Evolutionary conservation across 495 filamentous ascomycete genomes (phyloP), one percentile per base, ranked within the genome.

Genomic region (Aspergillus homomorphus): DNA sequence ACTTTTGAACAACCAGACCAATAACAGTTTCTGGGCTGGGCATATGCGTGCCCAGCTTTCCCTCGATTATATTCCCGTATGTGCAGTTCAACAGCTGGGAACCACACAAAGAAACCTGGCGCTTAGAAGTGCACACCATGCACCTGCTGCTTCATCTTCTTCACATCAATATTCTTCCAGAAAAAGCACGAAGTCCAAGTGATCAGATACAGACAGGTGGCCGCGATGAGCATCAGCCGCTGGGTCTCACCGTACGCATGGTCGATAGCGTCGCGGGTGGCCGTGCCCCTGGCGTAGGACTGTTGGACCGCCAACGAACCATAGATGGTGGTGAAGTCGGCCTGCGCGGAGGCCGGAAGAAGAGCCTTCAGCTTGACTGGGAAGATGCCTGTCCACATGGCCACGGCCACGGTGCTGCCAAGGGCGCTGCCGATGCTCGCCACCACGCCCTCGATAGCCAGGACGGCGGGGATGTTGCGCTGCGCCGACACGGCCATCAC

Each of bases 401-500:
- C 82, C 76, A 0, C 85, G 58, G 45, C 84, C 80, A 88, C 79
- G 41, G 85, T 88, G 7, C 83, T 81, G 48, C 86, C 80, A 33
- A 67, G 75, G 23, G 88, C 86, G 87, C 63, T 1, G 85, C 87
- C 41, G 66, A 23, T 87, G 73, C 48, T 75, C 66, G 62, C 66
- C 16, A 87, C 74, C 75, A 85, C 19, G 79, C 76, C 51, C 81
- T 82, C 56, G 21, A 88, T 71, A 63, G 88, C 84, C 8, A 75
- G 72, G 22, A 69, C 61, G 28, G 80, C 76, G 14, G 85, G 74
- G 22, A 80, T 56, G 62, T 68, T 76, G 54, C 73, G 73, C 66
- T 88, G 82, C 74, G 51, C 84, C 78, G 59, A 89, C 1, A 82
- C 84, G 2, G 87, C 83, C 82, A 90, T 85, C 62, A 82, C 81